A percentile compares a stretch with the other conserved stretches of the same genome.
Conservation (phyloP, 148 eudicot genomes). For the Nepenthes gracilis region DNA sequence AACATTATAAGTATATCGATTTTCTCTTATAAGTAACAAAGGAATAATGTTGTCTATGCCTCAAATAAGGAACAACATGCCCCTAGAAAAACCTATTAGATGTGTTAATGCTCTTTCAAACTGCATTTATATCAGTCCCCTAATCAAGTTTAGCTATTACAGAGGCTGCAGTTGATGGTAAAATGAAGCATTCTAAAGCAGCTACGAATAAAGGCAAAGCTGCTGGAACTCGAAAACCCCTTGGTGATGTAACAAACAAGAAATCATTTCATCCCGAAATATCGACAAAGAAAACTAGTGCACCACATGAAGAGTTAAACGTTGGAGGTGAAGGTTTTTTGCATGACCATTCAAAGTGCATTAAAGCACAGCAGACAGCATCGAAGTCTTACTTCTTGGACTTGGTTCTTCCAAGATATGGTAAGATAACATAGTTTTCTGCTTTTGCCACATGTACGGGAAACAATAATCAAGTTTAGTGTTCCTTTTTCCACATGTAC, state of each 20-base stretch:
- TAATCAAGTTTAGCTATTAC: background rate
- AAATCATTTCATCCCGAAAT: slow-evolving; percentile 11
- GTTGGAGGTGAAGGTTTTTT: slow-evolving; percentile 26
- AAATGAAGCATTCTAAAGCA: slow-evolving; percentile 18
- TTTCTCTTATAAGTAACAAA: too few relatives aligned
- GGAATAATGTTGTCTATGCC: too few relatives aligned
- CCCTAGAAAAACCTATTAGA: background rate
- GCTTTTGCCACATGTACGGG: background rate
- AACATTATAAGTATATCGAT: too few relatives aligned
- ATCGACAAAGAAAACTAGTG: slow-evolving; percentile 12
- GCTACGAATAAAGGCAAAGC: slow-evolving; percentile 19
- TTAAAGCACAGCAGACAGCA: slow-evolving; percentile 16
- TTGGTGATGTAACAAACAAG: slow-evolving; percentile 35
- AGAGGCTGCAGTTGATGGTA: background rate
- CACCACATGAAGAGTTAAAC: slow-evolving; percentile 14
- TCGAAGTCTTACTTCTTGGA: slow-evolving; percentile 12
- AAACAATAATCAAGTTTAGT: too few relatives aligned
- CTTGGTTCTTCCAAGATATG: slow-evolving; percentile 22
- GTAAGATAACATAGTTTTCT: slow-evolving; percentile 9
- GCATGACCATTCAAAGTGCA: slow-evolving; percentile 39
- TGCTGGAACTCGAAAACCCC: slow-evolving; percentile 27
- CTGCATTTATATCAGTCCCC: background rate
- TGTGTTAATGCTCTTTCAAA: background rate
- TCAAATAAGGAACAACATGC: background rate
- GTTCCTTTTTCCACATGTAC: background rate